Base-by-base conservation (phyloP, 768 basidiomycete species). In the Mycena sanguinolenta region DNA sequence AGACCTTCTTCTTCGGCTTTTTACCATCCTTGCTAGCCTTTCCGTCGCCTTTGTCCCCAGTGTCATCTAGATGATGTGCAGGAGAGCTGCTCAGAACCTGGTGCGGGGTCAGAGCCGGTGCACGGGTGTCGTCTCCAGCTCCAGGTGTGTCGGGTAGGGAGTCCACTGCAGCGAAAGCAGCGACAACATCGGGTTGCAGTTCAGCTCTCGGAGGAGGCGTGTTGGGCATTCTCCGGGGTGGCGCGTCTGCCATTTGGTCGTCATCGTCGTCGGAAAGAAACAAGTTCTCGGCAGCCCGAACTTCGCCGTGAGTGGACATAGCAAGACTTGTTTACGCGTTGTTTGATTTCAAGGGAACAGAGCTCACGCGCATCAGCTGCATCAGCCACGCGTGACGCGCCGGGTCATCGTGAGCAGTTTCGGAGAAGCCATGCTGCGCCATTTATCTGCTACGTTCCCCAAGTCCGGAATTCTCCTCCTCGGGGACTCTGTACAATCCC, bases 401-500 rank as follows among this genome's bases (percentile, higher is more conserved):
- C n/a, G n/a, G n/a, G 25, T 10, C 27, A 30, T 16, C 28, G 3
- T n/a, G 44, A n/a, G 27, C 52, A 27, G 3, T 27, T 27, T 27
- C 17, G 21, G 7, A 19, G 49, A 46, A 34, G 32, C 53, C 27
- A 52, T 59, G 68, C 39, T 63, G 54, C 69, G 62, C 60, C 59
- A 61, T 66, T 63, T 63, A 44, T 60, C 66, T 21, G 78, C 84
- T 36, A 84, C 85, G 38, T 91, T 90, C 82, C 89, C 90, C 70
- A 90, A 89, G 65, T 92, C 93, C n/a, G 85, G 84, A 34, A 82
- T 93, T 30, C 87, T 95, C 49, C 81, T 95, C 5, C 84, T 92
- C 38, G 89, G 89, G 10, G 88, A 87, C 73, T 88, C 87, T 10
- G 78, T 95, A 17, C 84, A 90, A 50, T 89, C 92, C 4, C 86